These are phyloP conservation scores for Plasmodium gonderi DNA, from an alignment of 169 alveolate genomes.

Conservation along the genomic window DNA sequence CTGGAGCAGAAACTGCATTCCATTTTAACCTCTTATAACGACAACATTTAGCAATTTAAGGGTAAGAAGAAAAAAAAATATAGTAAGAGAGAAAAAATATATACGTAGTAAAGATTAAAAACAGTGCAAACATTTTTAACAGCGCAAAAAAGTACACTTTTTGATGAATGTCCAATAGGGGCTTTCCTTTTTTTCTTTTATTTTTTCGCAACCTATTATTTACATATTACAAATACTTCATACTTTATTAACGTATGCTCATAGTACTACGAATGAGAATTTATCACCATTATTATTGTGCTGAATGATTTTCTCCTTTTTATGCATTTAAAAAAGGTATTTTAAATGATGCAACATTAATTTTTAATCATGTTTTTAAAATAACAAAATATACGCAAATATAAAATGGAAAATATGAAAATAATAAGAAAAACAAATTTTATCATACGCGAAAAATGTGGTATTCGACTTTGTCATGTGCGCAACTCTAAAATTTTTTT, in stretches of 20 bases:
- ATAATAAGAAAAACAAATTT: not conserved
- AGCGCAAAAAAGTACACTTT: not conserved
- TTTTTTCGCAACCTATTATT: not conserved
- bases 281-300: not conserved
- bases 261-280: not conserved
- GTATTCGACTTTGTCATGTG: not conserved
- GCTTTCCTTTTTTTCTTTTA: not conserved
- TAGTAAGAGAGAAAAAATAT: not conserved
- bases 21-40: no score
- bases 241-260: not conserved
- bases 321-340: not conserved
- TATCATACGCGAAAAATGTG: not conserved
- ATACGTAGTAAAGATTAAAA: not conserved
- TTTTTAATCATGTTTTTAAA: not conserved
- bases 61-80: not conserved
- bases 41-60: no score
- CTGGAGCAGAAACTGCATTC: no score
- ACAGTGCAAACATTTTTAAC: no score
- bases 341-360: not conserved
- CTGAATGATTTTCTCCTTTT: not conserved
- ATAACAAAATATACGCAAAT: no score
- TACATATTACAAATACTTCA: not conserved
- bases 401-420: not conserved
- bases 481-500: not conserved
- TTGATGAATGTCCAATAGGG: not conserved